A percentile compares a stretch with the other conserved stretches of the same genome.
Evolutionary conservation across 2,329 filamentous ascomycete genomes (phyloP).

Genomic region (Fusarium praegraminearum): DNA sequence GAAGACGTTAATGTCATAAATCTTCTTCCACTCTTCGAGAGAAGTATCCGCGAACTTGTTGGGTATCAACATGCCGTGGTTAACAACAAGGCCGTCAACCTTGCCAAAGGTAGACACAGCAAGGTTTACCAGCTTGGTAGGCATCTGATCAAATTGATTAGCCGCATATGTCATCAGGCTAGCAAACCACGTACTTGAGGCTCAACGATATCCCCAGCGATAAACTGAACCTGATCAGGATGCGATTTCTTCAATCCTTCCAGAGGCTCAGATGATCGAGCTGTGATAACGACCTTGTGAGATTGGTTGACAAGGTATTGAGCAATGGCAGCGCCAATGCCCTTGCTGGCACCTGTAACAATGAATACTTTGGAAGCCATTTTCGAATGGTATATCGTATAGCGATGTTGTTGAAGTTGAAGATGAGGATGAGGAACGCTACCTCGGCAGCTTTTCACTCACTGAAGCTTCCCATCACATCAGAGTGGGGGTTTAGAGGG

Average conservation of each 20-base stretch:
- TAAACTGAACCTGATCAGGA: slow-evolving; percentile 63
- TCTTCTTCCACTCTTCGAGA: slow-evolving; percentile 78
- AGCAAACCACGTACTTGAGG: slow-evolving; percentile 49
- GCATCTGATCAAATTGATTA: slow-evolving; percentile 57
- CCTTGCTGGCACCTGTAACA: slow-evolving; percentile 74
- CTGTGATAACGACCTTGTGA: slow-evolving; percentile 71
- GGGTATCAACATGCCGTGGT: slow-evolving; percentile 86
- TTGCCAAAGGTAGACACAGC: slow-evolving; percentile 76
- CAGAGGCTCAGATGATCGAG: slow-evolving; percentile 64
- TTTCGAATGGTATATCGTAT: slow-evolving; percentile 27
- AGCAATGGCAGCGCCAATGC: slow-evolving; percentile 69
- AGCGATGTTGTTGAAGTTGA: background rate
- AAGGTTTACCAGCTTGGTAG: slow-evolving; percentile 71
- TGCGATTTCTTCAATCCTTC: slow-evolving; percentile 64
- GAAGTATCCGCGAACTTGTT: slow-evolving; percentile 76
- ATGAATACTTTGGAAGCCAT: slow-evolving; percentile 75
- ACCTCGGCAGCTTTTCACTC: slow-evolving; percentile 14
- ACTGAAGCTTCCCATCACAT: slow-evolving; percentile 5
- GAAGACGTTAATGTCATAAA: slow-evolving; percentile 89
- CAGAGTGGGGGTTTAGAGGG: slow-evolving; percentile 38
- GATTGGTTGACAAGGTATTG: slow-evolving; percentile 63
- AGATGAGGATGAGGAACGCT: slow-evolving; percentile 3
- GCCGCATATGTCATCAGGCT: background rate
- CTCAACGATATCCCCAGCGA: slow-evolving; percentile 68
- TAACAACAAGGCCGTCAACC: slow-evolving; percentile 86